These are phyloP conservation scores for Pythium pyrilobum DNA, from an alignment of 352 stramenopile species.

Conservation along the genomic window DNA sequence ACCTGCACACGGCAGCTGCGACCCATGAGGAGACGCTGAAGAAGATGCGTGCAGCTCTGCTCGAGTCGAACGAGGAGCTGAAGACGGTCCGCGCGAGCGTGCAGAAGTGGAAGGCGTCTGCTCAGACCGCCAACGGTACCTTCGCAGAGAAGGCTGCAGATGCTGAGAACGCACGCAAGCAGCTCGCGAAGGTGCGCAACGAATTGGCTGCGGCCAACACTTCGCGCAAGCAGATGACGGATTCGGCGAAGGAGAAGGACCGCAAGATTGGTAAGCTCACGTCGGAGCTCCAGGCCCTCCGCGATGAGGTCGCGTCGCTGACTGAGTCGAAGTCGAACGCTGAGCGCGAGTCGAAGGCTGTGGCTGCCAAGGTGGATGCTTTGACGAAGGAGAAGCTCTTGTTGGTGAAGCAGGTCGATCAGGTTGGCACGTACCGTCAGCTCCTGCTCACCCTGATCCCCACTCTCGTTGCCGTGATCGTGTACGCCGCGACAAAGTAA, in stretches of 20 bases:
- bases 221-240: constrained; percentile 40
- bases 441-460: constrained; percentile 48
- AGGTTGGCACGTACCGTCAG: constrained; percentile 58
- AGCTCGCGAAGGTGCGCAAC: constrained; percentile 41
- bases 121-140: constrained; percentile 49
- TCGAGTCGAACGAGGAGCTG: constrained; percentile 71
- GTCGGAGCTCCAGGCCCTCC: constrained; percentile 44
- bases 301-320: constrained; percentile 29
- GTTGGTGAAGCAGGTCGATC: constrained; percentile 34
- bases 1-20: constrained; percentile 28
- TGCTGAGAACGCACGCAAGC: constrained; percentile 58
- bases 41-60: constrained; percentile 59
- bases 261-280: constrained; percentile 64
- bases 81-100: constrained; percentile 61
- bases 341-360: constrained; percentile 18
- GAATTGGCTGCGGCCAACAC: constrained; percentile 41
- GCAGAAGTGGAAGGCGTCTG: constrained; percentile 71
- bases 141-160: constrained; percentile 66
- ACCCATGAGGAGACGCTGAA: constrained; percentile 66
- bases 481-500: constrained; percentile 55
- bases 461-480: constrained; percentile 38
- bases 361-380: constrained; percentile 28
- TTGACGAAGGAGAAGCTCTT: constrained; percentile 36
- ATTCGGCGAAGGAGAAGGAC: constrained; percentile 61
- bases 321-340: constrained; percentile 17